A percentile compares a stretch with the other conserved stretches of the same genome.
These are phyloP conservation scores for Cucurbitaria berberidis DNA, from an alignment of 2,329 filamentous ascomycete species.

Conservation along the genomic window DNA sequence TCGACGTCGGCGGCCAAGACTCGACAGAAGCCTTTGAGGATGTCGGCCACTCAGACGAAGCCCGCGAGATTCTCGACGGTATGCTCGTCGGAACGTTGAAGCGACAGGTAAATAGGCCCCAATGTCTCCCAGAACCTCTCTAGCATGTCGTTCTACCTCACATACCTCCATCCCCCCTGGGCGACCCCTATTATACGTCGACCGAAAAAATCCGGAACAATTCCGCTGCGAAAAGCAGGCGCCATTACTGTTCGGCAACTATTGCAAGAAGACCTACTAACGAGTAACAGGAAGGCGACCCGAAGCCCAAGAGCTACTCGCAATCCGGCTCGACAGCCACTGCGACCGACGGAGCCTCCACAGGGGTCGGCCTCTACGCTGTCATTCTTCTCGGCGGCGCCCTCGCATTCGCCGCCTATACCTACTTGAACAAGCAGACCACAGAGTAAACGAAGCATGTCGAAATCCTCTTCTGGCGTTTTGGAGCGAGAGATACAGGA, in stretches of 20 bases:
- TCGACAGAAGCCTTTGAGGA: slow-evolving; percentile 98
- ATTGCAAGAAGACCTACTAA: slow-evolving; percentile 10
- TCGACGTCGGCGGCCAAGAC: slow-evolving; percentile 95
- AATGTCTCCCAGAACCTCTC: not conserved
- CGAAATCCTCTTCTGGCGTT: no score
- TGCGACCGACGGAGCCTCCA: slow-evolving; percentile 58
- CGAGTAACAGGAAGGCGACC: slow-evolving; percentile 70
- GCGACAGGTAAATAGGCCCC: slow-evolving; percentile 39
- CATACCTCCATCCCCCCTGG: not conserved
- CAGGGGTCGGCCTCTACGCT: slow-evolving; percentile 83
- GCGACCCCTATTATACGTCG: not conserved
- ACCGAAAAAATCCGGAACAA: slow-evolving; percentile 20
- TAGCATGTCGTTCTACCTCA: not conserved
- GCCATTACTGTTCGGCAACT: not conserved
- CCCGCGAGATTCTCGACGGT: slow-evolving; percentile 83
- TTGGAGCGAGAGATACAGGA: no score
- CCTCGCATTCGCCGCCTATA: slow-evolving; percentile 80
- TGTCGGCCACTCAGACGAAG: slow-evolving; percentile 98
- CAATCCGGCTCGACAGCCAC: slow-evolving; percentile 56
- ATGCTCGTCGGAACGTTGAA: slow-evolving; percentile 48
- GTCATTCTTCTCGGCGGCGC: slow-evolving; percentile 78
- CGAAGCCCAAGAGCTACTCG: slow-evolving; percentile 68
- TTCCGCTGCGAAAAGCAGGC: slow-evolving; percentile 16
- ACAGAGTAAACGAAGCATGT: slow-evolving; percentile 10
- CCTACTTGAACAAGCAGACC: slow-evolving; percentile 72